A percentile compares a stretch with the other conserved stretches of the same genome.
Evolutionary conservation across 1,284 basidiomycete genomes (phyloP).

Genomic region (Erythrobasidium hasegawianum): DNA sequence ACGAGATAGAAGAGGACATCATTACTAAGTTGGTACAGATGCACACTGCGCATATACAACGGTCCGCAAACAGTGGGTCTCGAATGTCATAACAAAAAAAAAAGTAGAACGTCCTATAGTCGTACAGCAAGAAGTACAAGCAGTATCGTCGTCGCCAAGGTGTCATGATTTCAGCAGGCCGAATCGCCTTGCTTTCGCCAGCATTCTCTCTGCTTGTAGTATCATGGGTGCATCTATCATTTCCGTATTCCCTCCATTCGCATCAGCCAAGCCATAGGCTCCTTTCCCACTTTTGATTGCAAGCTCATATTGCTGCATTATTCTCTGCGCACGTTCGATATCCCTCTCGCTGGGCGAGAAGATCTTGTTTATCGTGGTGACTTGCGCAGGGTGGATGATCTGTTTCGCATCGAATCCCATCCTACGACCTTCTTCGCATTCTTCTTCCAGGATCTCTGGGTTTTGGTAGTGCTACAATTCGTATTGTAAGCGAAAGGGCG

Average conservation of each 20-base stretch:
- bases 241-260: constrained; percentile 56
- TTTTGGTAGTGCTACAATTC: constrained; percentile 28
- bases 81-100: background rate
- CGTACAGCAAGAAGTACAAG: background rate
- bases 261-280: constrained; percentile 61
- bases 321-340: constrained; percentile 70
- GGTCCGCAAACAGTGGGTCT: background rate
- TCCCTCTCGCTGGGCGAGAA: constrained; percentile 75
- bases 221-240: constrained; percentile 95
- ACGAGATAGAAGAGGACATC: constrained; percentile 87
- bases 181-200: constrained; percentile 15
- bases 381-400: constrained; percentile 88
- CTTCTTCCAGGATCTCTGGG: constrained; percentile 5
- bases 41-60: constrained; percentile 65
- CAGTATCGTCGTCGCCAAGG: background rate
- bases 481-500: background rate
- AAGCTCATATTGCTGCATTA: constrained; percentile 58
- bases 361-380: constrained; percentile 69
- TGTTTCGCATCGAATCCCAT: constrained; percentile 56
- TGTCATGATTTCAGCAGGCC: background rate
- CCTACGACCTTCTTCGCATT: constrained; percentile 18
- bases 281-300: constrained; percentile 54
- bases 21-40: constrained; percentile 67
- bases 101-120: background rate
- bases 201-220: constrained; percentile 27